These are phyloP conservation scores for Xylaria curta DNA, from an alignment of 495 filamentous ascomycete genomes.

Conservation along the genomic window DNA sequence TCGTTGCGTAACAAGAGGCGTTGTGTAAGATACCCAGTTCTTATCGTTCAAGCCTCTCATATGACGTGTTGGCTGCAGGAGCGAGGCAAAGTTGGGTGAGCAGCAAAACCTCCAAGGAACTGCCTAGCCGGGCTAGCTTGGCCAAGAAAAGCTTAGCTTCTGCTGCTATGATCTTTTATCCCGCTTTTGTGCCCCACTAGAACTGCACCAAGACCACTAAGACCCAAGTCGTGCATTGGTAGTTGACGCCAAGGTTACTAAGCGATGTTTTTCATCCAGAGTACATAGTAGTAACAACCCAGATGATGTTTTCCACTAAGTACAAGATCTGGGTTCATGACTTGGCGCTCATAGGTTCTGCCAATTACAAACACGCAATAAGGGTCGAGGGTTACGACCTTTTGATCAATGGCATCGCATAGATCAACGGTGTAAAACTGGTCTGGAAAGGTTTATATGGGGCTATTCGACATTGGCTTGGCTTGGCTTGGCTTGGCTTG, in stretches of 20 bases:
- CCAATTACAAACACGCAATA: neutral
- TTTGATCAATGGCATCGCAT: neutral
- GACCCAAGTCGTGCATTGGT: neutral
- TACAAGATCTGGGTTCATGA: neutral
- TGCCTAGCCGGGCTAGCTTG: slow-evolving; percentile 7
- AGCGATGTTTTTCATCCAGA: neutral
- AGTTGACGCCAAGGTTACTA: neutral
- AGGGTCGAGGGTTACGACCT: neutral
- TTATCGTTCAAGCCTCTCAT: neutral
- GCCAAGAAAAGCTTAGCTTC: neutral
- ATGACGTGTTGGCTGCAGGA: slow-evolving; percentile 21
- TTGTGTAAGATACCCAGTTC: neutral
- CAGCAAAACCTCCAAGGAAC: neutral
- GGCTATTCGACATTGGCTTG: neutral
- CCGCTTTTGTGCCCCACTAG: neutral
- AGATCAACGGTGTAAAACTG: neutral
- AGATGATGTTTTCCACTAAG: too few species aligned
- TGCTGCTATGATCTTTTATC: neutral
- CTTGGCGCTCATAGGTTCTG: neutral
- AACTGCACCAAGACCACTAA: neutral
- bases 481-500: slow-evolving; percentile 12
- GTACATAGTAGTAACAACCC: too few species aligned
- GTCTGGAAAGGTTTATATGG: neutral
- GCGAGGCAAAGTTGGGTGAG: neutral
- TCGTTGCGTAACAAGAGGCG: neutral